Conservation (phyloP, 176 grass and related monocot genomes). For the Themeda triandra region DNA sequence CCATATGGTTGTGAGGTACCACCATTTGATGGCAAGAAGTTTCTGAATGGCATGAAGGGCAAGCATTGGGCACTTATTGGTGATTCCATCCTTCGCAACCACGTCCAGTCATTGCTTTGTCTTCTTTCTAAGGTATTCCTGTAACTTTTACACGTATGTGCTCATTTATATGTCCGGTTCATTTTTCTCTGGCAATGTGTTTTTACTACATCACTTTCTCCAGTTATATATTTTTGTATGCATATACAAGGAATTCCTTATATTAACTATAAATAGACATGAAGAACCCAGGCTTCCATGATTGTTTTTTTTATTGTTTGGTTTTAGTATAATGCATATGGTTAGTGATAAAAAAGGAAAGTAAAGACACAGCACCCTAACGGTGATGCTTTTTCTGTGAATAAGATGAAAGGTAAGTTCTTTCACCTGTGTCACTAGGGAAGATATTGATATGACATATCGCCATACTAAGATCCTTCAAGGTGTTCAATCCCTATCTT, state of each 20-base stretch:
- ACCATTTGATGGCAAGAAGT: slow-evolving; percentile 53
- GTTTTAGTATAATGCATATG: background rate
- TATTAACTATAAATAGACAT: background rate
- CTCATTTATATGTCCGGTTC: background rate
- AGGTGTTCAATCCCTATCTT: background rate
- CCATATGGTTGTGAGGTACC: slow-evolving; percentile 67
- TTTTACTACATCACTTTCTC: background rate
- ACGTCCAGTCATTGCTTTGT: slow-evolving; percentile 86
- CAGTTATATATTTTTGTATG: background rate
- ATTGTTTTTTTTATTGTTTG: background rate
- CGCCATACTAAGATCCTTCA: slow-evolving; percentile 3
- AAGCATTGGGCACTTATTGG: slow-evolving; percentile 86
- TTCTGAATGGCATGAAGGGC: slow-evolving; percentile 61
- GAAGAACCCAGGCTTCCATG: background rate
- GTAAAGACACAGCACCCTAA: background rate
- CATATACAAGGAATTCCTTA: background rate
- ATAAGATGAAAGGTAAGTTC: background rate
- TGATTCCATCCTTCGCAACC: slow-evolving; percentile 93
- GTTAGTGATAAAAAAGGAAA: background rate
- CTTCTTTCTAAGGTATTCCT: slow-evolving; percentile 73
- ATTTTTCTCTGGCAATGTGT: background rate
- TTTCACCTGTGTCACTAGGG: background rate
- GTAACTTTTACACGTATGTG: background rate
- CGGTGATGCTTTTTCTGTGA: background rate
- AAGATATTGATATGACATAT: background rate